phyloP scores from a whole-genome alignment of 2,329 filamentous ascomycete genomes.

The Dothideomycetes sp. region DNA sequence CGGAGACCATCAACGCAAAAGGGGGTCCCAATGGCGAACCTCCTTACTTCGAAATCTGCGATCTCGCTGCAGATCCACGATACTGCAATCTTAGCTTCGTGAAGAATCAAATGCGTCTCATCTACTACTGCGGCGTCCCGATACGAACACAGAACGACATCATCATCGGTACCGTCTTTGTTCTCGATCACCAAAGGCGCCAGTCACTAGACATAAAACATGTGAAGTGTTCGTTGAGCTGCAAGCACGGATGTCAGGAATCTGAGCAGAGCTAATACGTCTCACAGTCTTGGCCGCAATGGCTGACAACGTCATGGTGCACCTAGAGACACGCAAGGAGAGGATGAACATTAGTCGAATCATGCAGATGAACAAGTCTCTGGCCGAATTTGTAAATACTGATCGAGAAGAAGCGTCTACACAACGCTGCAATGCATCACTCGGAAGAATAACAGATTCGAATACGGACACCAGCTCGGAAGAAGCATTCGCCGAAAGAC shows the following conservation, averaged over 20 bases:
- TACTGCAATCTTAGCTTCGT: conserved; percentile 25
- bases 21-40: conserved; percentile 22
- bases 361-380: conserved; percentile 20
- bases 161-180: conserved; percentile 26
- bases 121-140: conserved; percentile 28
- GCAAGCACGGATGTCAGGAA: too few relatives aligned
- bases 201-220: conserved; percentile 15
- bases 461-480: too few relatives aligned
- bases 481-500: too few relatives aligned
- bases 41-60: conserved; percentile 28
- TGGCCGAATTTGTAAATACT: conserved; percentile 20
- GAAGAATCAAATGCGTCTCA: conserved; percentile 22
- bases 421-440: not conserved
- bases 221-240: conserved; percentile 13
- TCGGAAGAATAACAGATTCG: not conserved
- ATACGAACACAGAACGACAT: conserved; percentile 26
- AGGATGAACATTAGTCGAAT: conserved; percentile 24
- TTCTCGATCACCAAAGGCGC: conserved; percentile 21
- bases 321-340: conserved; percentile 28
- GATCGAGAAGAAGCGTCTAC: conserved; percentile 1
- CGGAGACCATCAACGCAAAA: conserved; percentile 38
- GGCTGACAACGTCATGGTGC: conserved; percentile 38
- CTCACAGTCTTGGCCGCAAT: conserved; percentile 48
- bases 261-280: too few relatives aligned
- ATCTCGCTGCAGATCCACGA: conserved; percentile 22